Evolutionary conservation across 2,329 filamentous ascomycete genomes (phyloP), one percentile per base, ranked within the genome.

Genomic region (Geosmithia flava): DNA sequence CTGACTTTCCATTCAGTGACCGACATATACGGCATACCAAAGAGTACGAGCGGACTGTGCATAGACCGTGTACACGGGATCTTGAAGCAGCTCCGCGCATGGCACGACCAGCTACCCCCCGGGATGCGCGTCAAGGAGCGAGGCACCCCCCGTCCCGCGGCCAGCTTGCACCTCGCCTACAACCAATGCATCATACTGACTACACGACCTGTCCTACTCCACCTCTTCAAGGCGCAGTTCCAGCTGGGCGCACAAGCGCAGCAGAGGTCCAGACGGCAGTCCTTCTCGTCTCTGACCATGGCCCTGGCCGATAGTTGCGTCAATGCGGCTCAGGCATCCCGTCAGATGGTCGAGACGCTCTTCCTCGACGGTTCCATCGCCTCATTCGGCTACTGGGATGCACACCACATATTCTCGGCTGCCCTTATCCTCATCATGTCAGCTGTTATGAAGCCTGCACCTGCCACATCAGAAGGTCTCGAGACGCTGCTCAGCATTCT

Each of bases 151-250:
- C 44, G 58, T 0, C 53, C 58, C 0, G 58, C 58, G 0, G 56
- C 56, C 0, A 61, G 59, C 19, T 54, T 60, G 0, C 58, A 61
- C 20, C 55, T 62, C 0, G 59, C 59, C 1, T 62, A 62, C 47
- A 59, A 59, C 11, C 61, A 64, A n/a, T 63, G 59, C 48, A 62
- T 64, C 16, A 63, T 64, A 37, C 62, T 61, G 45, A 63, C 62
- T 0, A 63, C 62, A 0, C 56, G 62, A 0, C 62, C 62, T 0
- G 56, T 64, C 1, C 47, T 64, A 0, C 47, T 64, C 0, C 56
- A 63, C 1, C 56, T 64, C 0, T 62, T 64, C 29, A 62, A 61
- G 4, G 50, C 57, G 0, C 58, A 62, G 20, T 59, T 59, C 1
- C 57, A 58, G 8, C 48, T 59, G 1, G 53, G 55, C 0, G 11